Evolutionary conservation across 495 filamentous ascomycete species (phyloP), one percentile per base, ranked within the genome.

Genomic region (Podospora comata): DNA sequence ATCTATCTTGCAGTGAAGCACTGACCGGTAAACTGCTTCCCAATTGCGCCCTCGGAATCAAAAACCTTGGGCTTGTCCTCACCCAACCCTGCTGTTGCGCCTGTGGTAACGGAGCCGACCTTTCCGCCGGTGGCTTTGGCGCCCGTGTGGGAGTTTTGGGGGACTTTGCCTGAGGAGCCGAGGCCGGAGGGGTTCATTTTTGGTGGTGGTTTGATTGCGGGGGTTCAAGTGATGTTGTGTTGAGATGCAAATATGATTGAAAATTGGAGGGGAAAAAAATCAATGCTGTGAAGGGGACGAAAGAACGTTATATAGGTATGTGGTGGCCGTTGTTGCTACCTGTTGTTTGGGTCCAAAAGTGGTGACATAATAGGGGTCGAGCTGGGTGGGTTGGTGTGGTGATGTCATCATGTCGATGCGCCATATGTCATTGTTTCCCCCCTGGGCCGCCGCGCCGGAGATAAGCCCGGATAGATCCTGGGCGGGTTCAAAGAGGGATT

Each of bases 21-120:
- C 69, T 55, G 57, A 75, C 73, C 74, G 15, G 74, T 77, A 30
- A 80, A 81, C 65, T 81, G 76, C 65, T 79, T 79, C 7, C 79
- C 79, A 53, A 80, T 72, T 0, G 74, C 72, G 15, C 79, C 78
- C 26, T 73, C 65, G 6, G 72, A 66, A 60, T 81, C 79, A 67
- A 80, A 76, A 34, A 73, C 61, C 66, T 71, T 74, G 27, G 76
- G 73, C 70, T 71, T 68, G 62, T 69, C 68, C 7, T 60, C 28
- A n/a, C 70, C 72, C 3, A 73, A 13, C 11, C 68, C 48, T 11
- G 68, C 64, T 27, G 68, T 77, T 2, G 75, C 75, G 18, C 71
- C 69, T 2, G 74, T 77, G 18, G 62, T 63, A 16, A 32, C 34
- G 5, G 68, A 28, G 0, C 60, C 62, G 11, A 68, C 69, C 69